Evolutionary conservation across 2,329 filamentous ascomycete species (phyloP).

Genomic region (Monosporascus sp.): DNA sequence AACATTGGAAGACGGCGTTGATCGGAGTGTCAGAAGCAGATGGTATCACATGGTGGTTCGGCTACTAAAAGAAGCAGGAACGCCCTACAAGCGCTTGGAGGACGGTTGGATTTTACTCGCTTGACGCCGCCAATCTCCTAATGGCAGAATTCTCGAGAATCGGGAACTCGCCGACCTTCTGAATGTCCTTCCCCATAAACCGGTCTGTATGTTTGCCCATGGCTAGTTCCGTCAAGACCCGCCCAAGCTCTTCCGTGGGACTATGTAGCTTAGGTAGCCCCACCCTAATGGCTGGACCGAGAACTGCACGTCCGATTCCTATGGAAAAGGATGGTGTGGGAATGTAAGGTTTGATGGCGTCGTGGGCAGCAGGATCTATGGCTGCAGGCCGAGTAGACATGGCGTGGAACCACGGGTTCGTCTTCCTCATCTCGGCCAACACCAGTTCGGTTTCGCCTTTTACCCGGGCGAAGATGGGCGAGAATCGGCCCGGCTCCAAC

Average conservation of each 20-base stretch:
- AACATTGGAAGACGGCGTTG: too few relatives aligned
- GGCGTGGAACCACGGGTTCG: constrained; percentile 42
- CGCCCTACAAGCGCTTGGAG: neutral
- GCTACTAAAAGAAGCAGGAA: too few relatives aligned
- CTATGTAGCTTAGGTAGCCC: constrained; percentile 22
- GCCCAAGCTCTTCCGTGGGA: constrained; percentile 39
- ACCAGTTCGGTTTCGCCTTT: constrained; percentile 62
- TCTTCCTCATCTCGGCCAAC: constrained; percentile 46
- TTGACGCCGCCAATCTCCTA: constrained; percentile 16
- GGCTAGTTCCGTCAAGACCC: constrained; percentile 39
- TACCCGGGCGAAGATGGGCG: constrained; percentile 53
- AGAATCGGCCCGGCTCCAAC: constrained; percentile 47
- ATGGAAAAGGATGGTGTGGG: constrained; percentile 23
- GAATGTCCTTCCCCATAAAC: constrained; percentile 17
- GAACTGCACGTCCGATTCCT: constrained; percentile 1
- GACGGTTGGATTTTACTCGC: constrained; percentile 3
- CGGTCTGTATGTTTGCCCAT: constrained; percentile 31
- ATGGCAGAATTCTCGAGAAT: constrained; percentile 25
- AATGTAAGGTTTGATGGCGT: constrained; percentile 36
- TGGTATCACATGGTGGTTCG: too few relatives aligned
- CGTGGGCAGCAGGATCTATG: constrained; percentile 46
- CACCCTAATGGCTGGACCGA: constrained; percentile 22
- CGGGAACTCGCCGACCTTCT: constrained; percentile 22
- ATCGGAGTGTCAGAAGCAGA: too few relatives aligned
- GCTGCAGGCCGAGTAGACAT: constrained; percentile 53